These are phyloP conservation scores for Clitoria ternatea DNA, from an alignment of 306 rosid genomes.

Conservation along the genomic window DNA sequence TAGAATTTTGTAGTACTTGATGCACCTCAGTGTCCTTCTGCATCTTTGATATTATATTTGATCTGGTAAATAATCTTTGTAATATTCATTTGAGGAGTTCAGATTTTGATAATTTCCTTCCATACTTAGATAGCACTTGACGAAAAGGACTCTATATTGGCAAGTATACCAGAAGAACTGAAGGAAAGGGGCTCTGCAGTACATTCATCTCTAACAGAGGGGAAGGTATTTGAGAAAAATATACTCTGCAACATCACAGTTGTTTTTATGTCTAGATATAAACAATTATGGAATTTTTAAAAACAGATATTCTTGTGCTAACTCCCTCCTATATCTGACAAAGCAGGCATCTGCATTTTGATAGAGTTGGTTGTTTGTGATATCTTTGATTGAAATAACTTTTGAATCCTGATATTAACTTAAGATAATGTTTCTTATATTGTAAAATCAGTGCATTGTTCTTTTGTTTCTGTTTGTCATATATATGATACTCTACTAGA, in stretches of 20 bases:
- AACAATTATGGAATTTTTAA: background rate
- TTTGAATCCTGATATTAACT: background rate
- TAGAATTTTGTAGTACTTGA: background rate
- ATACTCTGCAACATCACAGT: too few relatives aligned
- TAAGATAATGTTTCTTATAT: constrained; percentile 11
- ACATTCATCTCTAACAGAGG: constrained; percentile 62
- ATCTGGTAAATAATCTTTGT: background rate
- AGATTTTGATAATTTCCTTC: constrained; percentile 9
- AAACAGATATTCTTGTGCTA: background rate
- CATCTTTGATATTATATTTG: constrained; percentile 11
- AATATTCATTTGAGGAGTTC: background rate
- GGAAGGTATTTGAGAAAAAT: too few relatives aligned
- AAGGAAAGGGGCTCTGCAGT: constrained; percentile 67
- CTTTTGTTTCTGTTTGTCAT: constrained; percentile 4
- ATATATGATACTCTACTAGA: background rate
- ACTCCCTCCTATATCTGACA: background rate
- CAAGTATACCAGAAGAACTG: constrained; percentile 61
- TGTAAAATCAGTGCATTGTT: background rate
- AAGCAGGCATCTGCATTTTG: background rate
- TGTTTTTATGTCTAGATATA: constrained; percentile 1
- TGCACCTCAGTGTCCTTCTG: constrained; percentile 10
- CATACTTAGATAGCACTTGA: constrained; percentile 58
- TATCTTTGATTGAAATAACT: constrained; percentile 4
- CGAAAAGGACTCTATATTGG: constrained; percentile 75
- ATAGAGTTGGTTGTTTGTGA: background rate